phyloP scores from a whole-genome alignment of 2,329 filamentous ascomycete genomes.

The Epichloe festucae region DNA sequence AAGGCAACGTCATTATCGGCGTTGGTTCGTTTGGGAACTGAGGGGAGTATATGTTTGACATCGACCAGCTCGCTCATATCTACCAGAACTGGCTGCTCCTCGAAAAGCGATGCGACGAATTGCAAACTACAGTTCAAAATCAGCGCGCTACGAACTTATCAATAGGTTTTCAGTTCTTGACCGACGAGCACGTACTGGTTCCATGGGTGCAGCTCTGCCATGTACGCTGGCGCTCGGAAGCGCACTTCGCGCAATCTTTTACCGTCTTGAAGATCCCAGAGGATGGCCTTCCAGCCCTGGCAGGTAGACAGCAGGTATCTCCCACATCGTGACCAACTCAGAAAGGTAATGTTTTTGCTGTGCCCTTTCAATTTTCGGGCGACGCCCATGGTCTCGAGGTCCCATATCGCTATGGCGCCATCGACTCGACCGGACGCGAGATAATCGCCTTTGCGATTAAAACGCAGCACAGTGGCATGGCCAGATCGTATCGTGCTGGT shows the following conservation, averaged over 20 bases:
- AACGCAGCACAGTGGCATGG: slow-evolving; percentile 58
- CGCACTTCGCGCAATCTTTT: slow-evolving; percentile 70
- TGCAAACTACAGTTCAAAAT: slow-evolving; percentile 43
- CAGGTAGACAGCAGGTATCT: slow-evolving; percentile 85
- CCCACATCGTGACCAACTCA: slow-evolving; percentile 91
- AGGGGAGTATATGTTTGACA: slow-evolving; percentile 62
- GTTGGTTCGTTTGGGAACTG: slow-evolving; percentile 63
- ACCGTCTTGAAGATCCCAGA: slow-evolving; percentile 74
- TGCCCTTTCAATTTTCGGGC: slow-evolving; percentile 89
- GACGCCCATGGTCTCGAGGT: slow-evolving; percentile 93
- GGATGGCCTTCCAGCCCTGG: slow-evolving; percentile 89
- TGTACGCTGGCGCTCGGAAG: slow-evolving; percentile 88
- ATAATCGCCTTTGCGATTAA: slow-evolving; percentile 89
- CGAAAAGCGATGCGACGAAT: slow-evolving; percentile 85
- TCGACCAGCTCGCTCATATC: slow-evolving; percentile 60
- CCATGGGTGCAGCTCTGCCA: slow-evolving; percentile 84
- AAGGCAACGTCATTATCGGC: slow-evolving; percentile 55
- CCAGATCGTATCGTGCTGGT: slow-evolving; percentile 71
- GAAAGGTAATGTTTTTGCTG: slow-evolving; percentile 81
- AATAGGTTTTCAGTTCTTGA: neutral
- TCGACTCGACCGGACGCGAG: slow-evolving; percentile 89
- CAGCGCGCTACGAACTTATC: slow-evolving; percentile 6
- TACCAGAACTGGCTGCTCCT: slow-evolving; percentile 82
- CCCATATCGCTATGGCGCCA: slow-evolving; percentile 90
- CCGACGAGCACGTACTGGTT: slow-evolving; percentile 49